Conservation (phyloP, 805 yeast species). For the Yarrowia sp. region DNA sequence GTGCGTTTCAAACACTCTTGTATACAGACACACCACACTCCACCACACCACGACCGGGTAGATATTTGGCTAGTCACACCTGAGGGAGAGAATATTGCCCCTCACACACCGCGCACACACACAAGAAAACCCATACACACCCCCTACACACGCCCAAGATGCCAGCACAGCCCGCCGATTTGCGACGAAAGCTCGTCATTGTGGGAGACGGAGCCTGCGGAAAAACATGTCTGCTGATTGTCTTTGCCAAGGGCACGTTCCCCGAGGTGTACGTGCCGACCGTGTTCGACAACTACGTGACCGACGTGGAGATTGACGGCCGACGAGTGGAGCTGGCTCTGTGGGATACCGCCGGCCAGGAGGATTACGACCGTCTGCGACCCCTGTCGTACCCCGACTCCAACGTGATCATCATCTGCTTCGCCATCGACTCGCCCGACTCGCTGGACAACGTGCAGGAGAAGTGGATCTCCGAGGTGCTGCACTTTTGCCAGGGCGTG, state of each 20-base stretch:
- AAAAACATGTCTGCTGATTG: slow-evolving; percentile 86
- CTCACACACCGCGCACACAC: neutral
- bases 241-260: slow-evolving; percentile 85
- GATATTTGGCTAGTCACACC: neutral
- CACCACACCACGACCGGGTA: neutral
- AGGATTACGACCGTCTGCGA: slow-evolving; percentile 92
- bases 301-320: slow-evolving; percentile 91
- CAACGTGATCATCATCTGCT: slow-evolving; percentile 88
- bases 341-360: slow-evolving; percentile 99
- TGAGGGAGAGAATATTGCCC: neutral
- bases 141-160: neutral
- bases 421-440: slow-evolving; percentile 89
- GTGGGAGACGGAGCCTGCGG: slow-evolving; percentile 99
- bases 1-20: too few relatives aligned
- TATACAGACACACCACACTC: neutral
- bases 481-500: slow-evolving; percentile 92
- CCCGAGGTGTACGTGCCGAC: slow-evolving; percentile 96
- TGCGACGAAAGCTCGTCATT: slow-evolving; percentile 72
- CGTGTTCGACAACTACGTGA: slow-evolving; percentile 96
- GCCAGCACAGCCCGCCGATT: slow-evolving; percentile 46
- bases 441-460: slow-evolving; percentile 92
- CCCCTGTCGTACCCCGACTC: slow-evolving; percentile 93
- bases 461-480: slow-evolving; percentile 92
- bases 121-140: neutral
- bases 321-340: slow-evolving; percentile 91